These are phyloP conservation scores for Yamadazyma sp. DNA, from an alignment of 1,139 yeast species.

Conservation along the genomic window DNA sequence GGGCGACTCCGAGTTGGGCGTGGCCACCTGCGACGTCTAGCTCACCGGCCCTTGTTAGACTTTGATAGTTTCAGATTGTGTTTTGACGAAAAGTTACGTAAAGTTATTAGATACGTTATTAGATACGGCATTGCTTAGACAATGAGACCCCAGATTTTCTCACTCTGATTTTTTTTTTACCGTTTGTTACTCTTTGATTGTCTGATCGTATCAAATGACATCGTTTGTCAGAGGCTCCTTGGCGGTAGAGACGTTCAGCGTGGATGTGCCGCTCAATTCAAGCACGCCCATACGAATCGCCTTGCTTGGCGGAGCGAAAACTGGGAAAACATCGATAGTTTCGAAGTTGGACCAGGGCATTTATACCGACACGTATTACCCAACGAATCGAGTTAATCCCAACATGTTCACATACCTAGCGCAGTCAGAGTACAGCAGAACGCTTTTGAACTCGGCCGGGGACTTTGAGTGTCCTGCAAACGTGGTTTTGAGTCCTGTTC, in stretches of 20 bases:
- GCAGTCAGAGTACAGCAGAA: constrained; percentile 29
- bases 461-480: constrained; percentile 5
- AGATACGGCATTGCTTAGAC: neutral
- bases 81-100: too few relatives aligned
- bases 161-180: constrained; percentile 1
- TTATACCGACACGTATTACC: constrained; percentile 62
- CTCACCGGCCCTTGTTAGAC: neutral
- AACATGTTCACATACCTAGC: constrained; percentile 56
- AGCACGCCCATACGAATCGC: constrained; percentile 53
- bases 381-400: constrained; percentile 57
- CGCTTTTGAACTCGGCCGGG: constrained; percentile 8
- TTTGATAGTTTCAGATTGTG: too few relatives aligned
- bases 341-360: constrained; percentile 50
- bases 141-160: constrained; percentile 2
- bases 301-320: constrained; percentile 53
- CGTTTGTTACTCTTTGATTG: too few relatives aligned
- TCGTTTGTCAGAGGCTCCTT: constrained; percentile 14
- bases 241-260: constrained; percentile 9
- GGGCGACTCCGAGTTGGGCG: constrained; percentile 47
- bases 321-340: constrained; percentile 53
- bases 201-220: too few relatives aligned
- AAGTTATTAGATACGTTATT: neutral
- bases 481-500: constrained; percentile 29
- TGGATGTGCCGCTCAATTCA: constrained; percentile 23
- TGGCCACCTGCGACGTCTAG: constrained; percentile 34